Percentiles rank a stretch among this genome's conserved stretches.
Conservation (phyloP, 2,329 filamentous ascomycete species). For the Elsinoe fawcettii region DNA sequence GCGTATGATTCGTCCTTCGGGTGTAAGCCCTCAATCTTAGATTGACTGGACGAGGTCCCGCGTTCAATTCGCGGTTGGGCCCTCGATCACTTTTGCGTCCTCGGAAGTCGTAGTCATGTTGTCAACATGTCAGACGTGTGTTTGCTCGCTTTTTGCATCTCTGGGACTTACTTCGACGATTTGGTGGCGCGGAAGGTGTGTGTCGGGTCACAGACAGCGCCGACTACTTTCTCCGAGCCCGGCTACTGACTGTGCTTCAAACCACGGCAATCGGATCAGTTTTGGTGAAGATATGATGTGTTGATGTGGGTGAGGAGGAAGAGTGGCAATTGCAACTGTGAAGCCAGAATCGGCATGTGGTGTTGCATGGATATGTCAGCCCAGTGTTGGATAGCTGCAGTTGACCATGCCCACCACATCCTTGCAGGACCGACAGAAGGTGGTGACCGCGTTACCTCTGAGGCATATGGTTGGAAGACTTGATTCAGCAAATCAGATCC, state of each 20-base stretch:
- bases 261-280: background rate
- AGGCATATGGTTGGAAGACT: too few species aligned
- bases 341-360: background rate
- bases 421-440: too few species aligned
- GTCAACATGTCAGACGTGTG: too few species aligned
- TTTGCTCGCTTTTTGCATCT: too few species aligned
- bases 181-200: background rate
- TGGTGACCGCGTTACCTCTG: too few species aligned
- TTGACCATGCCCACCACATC: too few species aligned
- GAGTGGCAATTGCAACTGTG: background rate
- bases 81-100: background rate
- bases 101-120: too few species aligned
- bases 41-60: slow-evolving; percentile 12
- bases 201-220: background rate
- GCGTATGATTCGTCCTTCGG: slow-evolving; percentile 15
- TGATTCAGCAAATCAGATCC: too few species aligned
- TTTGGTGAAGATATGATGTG: background rate
- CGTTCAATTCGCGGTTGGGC: slow-evolving; percentile 14
- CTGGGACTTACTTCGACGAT: too few species aligned
- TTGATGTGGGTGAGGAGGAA: background rate
- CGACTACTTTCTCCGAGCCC: background rate
- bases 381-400: too few species aligned
- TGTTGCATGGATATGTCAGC: too few species aligned
- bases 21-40: background rate
- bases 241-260: background rate